Base-by-base conservation (phyloP, 805 yeast species). In the Monosporozyma solicola region DNA sequence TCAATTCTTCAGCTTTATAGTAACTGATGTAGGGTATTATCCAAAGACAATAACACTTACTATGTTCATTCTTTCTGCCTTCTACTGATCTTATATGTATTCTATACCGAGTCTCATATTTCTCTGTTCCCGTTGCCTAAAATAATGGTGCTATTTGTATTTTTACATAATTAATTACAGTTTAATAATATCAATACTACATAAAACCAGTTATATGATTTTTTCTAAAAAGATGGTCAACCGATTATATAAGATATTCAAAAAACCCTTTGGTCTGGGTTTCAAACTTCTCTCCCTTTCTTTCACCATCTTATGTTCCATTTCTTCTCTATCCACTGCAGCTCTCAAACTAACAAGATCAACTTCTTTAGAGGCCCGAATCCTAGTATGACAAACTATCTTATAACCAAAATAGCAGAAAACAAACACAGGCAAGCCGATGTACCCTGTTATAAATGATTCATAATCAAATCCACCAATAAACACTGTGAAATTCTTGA, bases 401-500 rank as follows among this genome's bases (percentile, higher is more conserved):
- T 84, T 84, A 74, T 80, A 82, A 4, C 86, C 87, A 57, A 76
- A 58, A 57, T 72, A 76, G 54, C 78, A 72, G 47, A 79, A 70
- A 32, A 82, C 33, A 61, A 75, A 85, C 13, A 84, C 81, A 6
- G 67, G 67, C 48, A 85, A 76, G 32, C 87, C 85, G 59, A 86
- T 82, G 69, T 85, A 85, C 41, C 90, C 90, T 35, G 91, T 84
- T 62, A 86, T 83, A 62, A 86, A 86, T 16, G 74, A 72, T 67
- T 80, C 78, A 70, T 81, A 81, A 56, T 78, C 76, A 66, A 85
- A 82, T 7, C 65, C 70, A 53, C 78, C 75, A 57, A 85, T 71
- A 71, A 85, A 86, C 2, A 80, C 90, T 1, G 88, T 80, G 66
- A 84, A 84, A 59, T 83, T 83, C 70, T 85, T 85, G 63, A 82